A percentile compares a stretch with the other conserved stretches of the same genome.
These are phyloP conservation scores for Chenopodium album DNA, from an alignment of 148 eudicot species.

Conservation along the genomic window DNA sequence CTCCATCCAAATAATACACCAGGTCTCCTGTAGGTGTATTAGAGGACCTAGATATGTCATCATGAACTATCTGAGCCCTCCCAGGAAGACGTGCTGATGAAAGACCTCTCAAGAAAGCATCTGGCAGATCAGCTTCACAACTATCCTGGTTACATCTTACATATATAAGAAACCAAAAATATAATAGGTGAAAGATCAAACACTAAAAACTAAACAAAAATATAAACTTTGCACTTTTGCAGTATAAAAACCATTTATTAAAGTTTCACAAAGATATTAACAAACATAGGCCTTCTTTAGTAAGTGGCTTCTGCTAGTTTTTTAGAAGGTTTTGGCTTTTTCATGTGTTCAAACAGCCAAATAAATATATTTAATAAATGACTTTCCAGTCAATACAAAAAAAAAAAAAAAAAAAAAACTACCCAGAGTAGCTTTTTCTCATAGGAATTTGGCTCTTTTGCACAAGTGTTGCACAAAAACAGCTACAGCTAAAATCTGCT, in stretches of 20 bases:
- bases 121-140: constrained; percentile 48
- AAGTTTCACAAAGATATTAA: not conserved
- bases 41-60: constrained; percentile 31
- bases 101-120: constrained; percentile 75
- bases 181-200: constrained; percentile 2
- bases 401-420: not conserved
- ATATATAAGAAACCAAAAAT: not conserved
- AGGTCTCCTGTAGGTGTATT: constrained; percentile 50
- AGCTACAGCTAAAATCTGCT: not conserved
- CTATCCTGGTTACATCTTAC: constrained; percentile 38
- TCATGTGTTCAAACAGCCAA: not conserved
- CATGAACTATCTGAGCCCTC: constrained; percentile 72
- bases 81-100: constrained; percentile 75
- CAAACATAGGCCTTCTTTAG: not conserved
- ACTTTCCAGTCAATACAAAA: not conserved
- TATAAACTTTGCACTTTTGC: not conserved
- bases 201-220: not conserved
- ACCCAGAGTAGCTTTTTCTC: not conserved
- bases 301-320: not conserved
- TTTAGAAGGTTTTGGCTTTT: not conserved
- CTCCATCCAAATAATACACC: constrained; percentile 79
- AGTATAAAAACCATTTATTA: not conserved
- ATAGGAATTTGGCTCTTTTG: not conserved
- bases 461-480: not conserved
- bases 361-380: not conserved